phyloP scores from a whole-genome alignment of 352 stramenopile genomes.

The Thraustochytrium sp. region DNA sequence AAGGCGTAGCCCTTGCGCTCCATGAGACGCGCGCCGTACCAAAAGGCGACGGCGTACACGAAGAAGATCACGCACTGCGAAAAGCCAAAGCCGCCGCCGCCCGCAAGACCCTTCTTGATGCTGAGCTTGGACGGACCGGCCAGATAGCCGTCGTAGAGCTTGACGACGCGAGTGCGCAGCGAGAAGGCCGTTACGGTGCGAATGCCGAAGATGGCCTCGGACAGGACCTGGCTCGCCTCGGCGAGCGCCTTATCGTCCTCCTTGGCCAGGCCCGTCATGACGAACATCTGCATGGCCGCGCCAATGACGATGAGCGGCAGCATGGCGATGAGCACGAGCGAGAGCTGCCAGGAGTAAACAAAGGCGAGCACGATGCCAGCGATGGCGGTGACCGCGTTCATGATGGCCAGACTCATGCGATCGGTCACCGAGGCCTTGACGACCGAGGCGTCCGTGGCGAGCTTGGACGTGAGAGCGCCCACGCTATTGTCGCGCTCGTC shows the following conservation, averaged over 20 bases:
- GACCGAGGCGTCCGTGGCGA: constrained; percentile 55
- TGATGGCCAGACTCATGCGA: constrained; percentile 1
- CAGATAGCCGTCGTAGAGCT: constrained; percentile 49
- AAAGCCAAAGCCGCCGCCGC: constrained; percentile 62
- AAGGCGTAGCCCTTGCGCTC: constrained; percentile 59
- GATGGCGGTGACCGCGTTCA: constrained; percentile 37
- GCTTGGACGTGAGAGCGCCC: constrained; percentile 49
- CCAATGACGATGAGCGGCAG: constrained; percentile 62
- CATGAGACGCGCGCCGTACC: constrained; percentile 60
- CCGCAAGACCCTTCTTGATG: constrained; percentile 56
- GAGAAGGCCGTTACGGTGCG: constrained; percentile 52
- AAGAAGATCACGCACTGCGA: constrained; percentile 65
- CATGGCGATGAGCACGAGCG: constrained; percentile 47
- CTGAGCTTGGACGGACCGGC: constrained; percentile 2
- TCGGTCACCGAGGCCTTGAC: constrained; percentile 37
- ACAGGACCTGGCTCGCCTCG: constrained; percentile 35
- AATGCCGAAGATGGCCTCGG: constrained; percentile 51
- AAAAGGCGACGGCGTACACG: constrained; percentile 66
- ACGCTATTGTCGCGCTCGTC: constrained; percentile 43
- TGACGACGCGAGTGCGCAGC: constrained; percentile 46
- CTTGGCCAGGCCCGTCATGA: constrained; percentile 28
- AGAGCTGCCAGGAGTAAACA: constrained; percentile 40
- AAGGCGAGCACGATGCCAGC: constrained; percentile 47
- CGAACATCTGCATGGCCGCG: constrained; percentile 46
- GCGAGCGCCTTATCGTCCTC: constrained; percentile 32